These are phyloP conservation scores for Penicillium sp. DNA, from an alignment of 2,329 filamentous ascomycete species.

Conservation along the genomic window DNA sequence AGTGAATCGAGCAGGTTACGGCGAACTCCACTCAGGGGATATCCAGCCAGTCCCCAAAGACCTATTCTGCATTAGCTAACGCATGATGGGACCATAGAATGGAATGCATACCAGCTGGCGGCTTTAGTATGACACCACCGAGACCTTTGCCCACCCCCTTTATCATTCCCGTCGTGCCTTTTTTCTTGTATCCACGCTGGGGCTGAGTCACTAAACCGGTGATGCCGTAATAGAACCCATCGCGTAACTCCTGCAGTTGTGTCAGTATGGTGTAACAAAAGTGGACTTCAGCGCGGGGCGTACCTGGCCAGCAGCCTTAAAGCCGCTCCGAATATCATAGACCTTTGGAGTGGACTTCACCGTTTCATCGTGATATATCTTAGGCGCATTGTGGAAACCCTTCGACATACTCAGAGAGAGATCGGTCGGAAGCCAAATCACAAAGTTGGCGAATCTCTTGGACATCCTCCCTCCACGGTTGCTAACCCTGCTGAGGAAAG, in stretches of 20 bases:
- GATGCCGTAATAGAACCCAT: constrained; percentile 75
- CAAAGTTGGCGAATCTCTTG: constrained; percentile 64
- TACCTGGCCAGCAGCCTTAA: constrained; percentile 61
- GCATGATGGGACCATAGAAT: neutral
- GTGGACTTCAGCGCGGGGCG: neutral
- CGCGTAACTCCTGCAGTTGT: constrained; percentile 57
- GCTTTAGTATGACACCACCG: constrained; percentile 74
- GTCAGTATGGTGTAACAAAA: neutral
- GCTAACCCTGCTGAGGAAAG: constrained; percentile 6
- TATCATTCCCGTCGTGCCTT: constrained; percentile 62
- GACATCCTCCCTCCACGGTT: constrained; percentile 43
- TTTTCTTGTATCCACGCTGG: constrained; percentile 60
- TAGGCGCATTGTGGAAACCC: constrained; percentile 82
- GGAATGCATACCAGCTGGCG: constrained; percentile 59
- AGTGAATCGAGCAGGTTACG: constrained; percentile 22
- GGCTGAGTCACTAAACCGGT: constrained; percentile 78
- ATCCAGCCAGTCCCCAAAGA: constrained; percentile 24
- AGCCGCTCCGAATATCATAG: constrained; percentile 67
- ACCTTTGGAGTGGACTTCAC: constrained; percentile 72
- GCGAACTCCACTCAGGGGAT: constrained; percentile 25
- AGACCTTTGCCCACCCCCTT: constrained; percentile 81
- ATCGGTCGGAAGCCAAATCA: constrained; percentile 77
- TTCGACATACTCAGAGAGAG: constrained; percentile 75
- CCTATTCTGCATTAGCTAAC: constrained; percentile 6
- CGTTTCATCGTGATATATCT: constrained; percentile 76